Conservation (phyloP, 192 early-diverging fungal genomes). For the Umbelopsis sp. region DNA sequence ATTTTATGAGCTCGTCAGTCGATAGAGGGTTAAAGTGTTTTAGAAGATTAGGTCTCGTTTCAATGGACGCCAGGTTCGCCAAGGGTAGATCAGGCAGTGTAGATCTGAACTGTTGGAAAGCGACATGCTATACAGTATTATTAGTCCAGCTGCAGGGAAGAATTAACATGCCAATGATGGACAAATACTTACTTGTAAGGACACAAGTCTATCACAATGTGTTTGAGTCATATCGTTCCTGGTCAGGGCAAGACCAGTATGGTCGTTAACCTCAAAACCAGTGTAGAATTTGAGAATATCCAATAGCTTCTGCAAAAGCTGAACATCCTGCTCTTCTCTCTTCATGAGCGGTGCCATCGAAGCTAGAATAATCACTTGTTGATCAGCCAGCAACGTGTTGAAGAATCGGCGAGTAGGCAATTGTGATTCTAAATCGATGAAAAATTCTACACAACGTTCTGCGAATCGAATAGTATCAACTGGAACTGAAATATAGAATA, state of each 20-base stretch:
- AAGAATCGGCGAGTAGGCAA: slow-evolving; percentile 91
- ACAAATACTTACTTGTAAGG: slow-evolving; percentile 59
- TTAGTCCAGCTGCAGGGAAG: neutral
- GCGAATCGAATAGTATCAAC: slow-evolving; percentile 59
- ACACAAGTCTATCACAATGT: slow-evolving; percentile 62
- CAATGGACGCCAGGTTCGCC: slow-evolving; percentile 69
- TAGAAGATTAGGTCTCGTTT: slow-evolving; percentile 45
- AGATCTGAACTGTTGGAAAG: slow-evolving; percentile 68
- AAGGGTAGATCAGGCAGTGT: slow-evolving; percentile 75
- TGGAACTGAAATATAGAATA: slow-evolving; percentile 24
- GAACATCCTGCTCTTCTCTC: slow-evolving; percentile 33
- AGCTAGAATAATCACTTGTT: slow-evolving; percentile 64
- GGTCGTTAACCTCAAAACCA: slow-evolving; percentile 81
- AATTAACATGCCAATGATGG: neutral
- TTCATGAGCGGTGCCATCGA: slow-evolving; percentile 48
- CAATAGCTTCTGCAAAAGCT: slow-evolving; percentile 66
- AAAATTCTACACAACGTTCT: slow-evolving; percentile 78
- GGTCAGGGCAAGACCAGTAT: slow-evolving; percentile 75
- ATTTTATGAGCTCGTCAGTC: slow-evolving; percentile 44
- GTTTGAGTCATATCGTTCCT: slow-evolving; percentile 61
- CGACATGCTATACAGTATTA: slow-evolving; percentile 49
- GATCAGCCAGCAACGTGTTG: slow-evolving; percentile 78
- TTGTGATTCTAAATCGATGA: slow-evolving; percentile 88
- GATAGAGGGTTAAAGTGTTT: slow-evolving; percentile 56
- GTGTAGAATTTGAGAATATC: slow-evolving; percentile 72